A percentile compares a stretch with the other conserved stretches of the same genome.
Evolutionary conservation across 768 basidiomycete species (phyloP).

Genomic region (Harrya chromipes): DNA sequence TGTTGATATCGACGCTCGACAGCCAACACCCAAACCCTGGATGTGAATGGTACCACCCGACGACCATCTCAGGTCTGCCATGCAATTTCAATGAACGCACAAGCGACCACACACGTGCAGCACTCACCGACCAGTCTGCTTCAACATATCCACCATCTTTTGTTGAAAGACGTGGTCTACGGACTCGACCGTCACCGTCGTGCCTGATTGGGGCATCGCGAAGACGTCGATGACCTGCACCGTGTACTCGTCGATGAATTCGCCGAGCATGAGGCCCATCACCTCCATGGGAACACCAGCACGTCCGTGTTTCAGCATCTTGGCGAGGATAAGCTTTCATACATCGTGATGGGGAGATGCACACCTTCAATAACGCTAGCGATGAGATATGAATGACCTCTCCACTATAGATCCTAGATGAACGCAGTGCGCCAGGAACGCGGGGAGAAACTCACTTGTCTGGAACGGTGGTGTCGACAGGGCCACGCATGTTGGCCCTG

Average conservation of each 20-base stretch:
- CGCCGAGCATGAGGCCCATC: slow-evolving; percentile 97
- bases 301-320: slow-evolving; percentile 99
- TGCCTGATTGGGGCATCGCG: slow-evolving; percentile 98
- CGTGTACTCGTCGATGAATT: slow-evolving; percentile 97
- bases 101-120: slow-evolving; percentile 4
- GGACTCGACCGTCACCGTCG: slow-evolving; percentile 95
- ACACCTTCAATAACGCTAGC: slow-evolving; percentile 91
- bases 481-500: slow-evolving; percentile 38
- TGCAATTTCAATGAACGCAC: slow-evolving; percentile 3
- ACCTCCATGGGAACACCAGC: slow-evolving; percentile 99
- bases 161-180: slow-evolving; percentile 98
- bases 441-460: slow-evolving; percentile 60
- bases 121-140: slow-evolving; percentile 92
- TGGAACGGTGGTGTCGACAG: slow-evolving; percentile 55
- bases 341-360: slow-evolving; percentile 8
- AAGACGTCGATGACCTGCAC: slow-evolving; percentile 96
- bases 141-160: slow-evolving; percentile 98
- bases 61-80: slow-evolving; percentile 89
- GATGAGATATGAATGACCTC: slow-evolving; percentile 98
- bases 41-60: slow-evolving; percentile 99
- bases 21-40: slow-evolving; percentile 99
- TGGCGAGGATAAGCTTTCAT: slow-evolving; percentile 6
- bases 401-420: slow-evolving; percentile 47
- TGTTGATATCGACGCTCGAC: slow-evolving; percentile 98
- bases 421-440: not conserved